These are phyloP conservation scores for Pyrenophora teres DNA, from an alignment of 2,329 filamentous ascomycete genomes.

Conservation along the genomic window DNA sequence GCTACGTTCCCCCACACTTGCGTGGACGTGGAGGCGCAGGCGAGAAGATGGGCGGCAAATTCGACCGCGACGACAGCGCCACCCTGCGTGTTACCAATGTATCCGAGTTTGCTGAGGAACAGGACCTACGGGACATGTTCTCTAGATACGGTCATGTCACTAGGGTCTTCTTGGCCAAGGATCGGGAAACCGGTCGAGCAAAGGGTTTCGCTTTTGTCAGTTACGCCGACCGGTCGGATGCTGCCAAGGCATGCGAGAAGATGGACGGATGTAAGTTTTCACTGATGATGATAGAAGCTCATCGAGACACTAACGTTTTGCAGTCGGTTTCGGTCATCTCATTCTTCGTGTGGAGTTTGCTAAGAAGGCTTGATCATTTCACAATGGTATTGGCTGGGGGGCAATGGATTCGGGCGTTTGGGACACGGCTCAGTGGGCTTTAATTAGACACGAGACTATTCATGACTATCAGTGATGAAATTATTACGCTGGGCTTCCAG, in stretches of 20 bases:
- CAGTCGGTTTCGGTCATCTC: conserved; percentile 77
- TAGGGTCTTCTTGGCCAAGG: conserved; percentile 96
- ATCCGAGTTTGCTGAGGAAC: conserved; percentile 95
- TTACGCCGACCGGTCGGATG: conserved; percentile 87
- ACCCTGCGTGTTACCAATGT: conserved; percentile 98
- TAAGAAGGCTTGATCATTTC: conserved; percentile 57
- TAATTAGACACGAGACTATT: conserved; percentile 1
- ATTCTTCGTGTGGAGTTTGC: conserved; percentile 88
- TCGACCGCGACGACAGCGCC: conserved; percentile 93
- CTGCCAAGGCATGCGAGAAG: conserved; percentile 90
- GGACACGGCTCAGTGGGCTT: background rate
- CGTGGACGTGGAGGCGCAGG: conserved; percentile 75
- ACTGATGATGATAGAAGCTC: background rate
- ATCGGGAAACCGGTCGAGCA: conserved; percentile 91
- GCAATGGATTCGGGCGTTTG: conserved; percentile 4
- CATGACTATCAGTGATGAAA: background rate
- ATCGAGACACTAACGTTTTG: conserved; percentile 22
- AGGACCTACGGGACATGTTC: conserved; percentile 96
- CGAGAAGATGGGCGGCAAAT: conserved; percentile 91
- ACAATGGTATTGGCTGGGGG: conserved; percentile 1
- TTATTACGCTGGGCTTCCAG: background rate
- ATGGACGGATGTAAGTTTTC: conserved; percentile 82
- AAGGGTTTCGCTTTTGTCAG: conserved; percentile 99
- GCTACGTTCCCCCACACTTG: conserved; percentile 93
- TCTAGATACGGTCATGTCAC: conserved; percentile 96